A percentile compares a stretch with the other conserved stretches of the same genome.
Evolutionary conservation across 176 grass and related monocot species (phyloP).

Genomic region (Phoenix roebelenii): DNA sequence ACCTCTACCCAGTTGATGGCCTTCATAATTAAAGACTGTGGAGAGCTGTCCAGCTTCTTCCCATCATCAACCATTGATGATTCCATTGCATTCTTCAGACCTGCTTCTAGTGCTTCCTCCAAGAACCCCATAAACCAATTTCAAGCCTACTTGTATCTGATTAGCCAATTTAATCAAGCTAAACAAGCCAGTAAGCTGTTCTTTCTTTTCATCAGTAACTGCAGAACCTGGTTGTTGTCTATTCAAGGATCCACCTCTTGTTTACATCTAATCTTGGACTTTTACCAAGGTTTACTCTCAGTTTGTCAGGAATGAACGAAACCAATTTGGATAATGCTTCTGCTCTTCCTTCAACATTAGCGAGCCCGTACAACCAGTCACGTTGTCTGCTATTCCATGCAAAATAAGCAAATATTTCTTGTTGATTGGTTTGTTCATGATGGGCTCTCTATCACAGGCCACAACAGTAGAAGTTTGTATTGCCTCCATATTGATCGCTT

Average conservation of each 20-base stretch:
- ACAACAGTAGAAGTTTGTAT: slow-evolving; percentile 55
- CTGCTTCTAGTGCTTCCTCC: slow-evolving; percentile 51
- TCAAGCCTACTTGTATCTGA: slow-evolving; percentile 52
- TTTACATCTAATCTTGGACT: slow-evolving; percentile 25
- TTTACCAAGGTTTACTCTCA: slow-evolving; percentile 13
- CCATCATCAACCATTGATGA: slow-evolving; percentile 4
- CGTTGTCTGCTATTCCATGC: slow-evolving; percentile 65
- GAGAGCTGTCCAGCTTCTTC: slow-evolving; percentile 28
- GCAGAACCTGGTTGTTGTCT: not conserved
- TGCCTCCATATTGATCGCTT: slow-evolving; percentile 52
- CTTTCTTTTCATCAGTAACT: slow-evolving; percentile 1
- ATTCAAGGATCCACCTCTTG: slow-evolving; percentile 3
- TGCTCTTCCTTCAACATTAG: slow-evolving; percentile 26
- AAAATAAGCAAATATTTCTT: slow-evolving; percentile 32
- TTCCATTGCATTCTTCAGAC: slow-evolving; percentile 48
- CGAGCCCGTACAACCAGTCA: slow-evolving; percentile 8
- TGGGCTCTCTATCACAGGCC: not conserved
- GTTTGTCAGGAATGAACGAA: slow-evolving; percentile 25
- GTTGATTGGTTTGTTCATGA: slow-evolving; percentile 7
- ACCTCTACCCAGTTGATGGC: slow-evolving; percentile 93
- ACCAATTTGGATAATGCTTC: slow-evolving; percentile 42
- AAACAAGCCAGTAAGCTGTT: slow-evolving; percentile 17
- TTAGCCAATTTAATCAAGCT: slow-evolving; percentile 53
- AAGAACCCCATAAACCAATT: slow-evolving; percentile 85
- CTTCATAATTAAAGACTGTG: slow-evolving; percentile 55